These are phyloP conservation scores for Coelastrella sp. DNA, from an alignment of 139 green algal genomes.

Conservation along the genomic window DNA sequence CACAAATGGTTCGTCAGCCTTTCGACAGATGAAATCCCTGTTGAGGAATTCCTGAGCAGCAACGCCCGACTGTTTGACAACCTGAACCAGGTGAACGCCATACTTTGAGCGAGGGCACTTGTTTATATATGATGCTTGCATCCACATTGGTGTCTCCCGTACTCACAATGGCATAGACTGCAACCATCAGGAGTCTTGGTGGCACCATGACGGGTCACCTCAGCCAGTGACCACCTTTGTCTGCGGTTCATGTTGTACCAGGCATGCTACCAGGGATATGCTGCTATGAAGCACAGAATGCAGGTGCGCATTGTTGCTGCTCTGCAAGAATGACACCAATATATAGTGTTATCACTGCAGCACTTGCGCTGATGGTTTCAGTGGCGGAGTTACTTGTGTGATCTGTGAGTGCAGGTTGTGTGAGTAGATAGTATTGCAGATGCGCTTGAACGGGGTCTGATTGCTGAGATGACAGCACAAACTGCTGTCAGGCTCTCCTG, in stretches of 20 bases:
- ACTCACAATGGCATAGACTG: too few species aligned
- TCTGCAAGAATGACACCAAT: not conserved
- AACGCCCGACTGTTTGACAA: not conserved
- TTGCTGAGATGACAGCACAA: too few species aligned
- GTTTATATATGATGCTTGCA: not conserved
- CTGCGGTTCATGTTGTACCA: not conserved
- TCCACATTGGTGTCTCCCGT: too few species aligned
- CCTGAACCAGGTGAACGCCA: constrained; percentile 19
- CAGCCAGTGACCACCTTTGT: too few species aligned
- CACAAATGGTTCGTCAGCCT: constrained; percentile 23
- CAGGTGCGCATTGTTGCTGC: not conserved
- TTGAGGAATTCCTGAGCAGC: constrained; percentile 14
- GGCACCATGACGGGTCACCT: too few species aligned
- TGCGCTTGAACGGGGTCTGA: too few species aligned
- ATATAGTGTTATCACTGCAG: not conserved
- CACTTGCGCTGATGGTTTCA: too few species aligned
- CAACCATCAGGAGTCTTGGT: too few species aligned
- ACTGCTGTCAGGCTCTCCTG: not conserved
- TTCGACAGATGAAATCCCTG: not conserved
- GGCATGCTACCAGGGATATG: constrained; percentile 32
- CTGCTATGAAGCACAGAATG: constrained; percentile 6
- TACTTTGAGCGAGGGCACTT: not conserved
- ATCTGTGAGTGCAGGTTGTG: too few species aligned
- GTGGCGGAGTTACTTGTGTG: too few species aligned
- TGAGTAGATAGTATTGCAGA: too few species aligned